Percentiles rank a stretch among this genome's conserved stretches.
Evolutionary conservation across 2,329 filamentous ascomycete species (phyloP).

Genomic region (Stylonectria norvegica): DNA sequence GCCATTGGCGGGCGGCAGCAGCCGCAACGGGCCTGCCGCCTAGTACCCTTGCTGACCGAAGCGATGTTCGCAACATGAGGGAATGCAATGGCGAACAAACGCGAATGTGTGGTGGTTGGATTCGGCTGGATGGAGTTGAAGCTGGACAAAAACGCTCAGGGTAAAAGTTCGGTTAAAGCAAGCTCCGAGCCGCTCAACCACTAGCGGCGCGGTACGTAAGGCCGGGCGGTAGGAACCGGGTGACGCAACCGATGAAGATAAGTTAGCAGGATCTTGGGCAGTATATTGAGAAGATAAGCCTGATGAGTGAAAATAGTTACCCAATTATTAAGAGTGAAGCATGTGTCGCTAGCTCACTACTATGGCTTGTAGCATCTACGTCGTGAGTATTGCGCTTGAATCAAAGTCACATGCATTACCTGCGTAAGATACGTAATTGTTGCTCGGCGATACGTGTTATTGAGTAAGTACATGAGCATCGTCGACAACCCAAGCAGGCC

Average conservation of each 20-base stretch:
- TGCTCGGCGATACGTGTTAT: too few relatives aligned
- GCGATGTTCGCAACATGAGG: conserved; percentile 67
- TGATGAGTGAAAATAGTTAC: conserved; percentile 4
- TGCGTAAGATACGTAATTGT: too few relatives aligned
- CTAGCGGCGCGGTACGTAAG: conserved; percentile 9
- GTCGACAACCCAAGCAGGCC: too few relatives aligned
- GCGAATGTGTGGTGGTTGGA: conserved; percentile 28
- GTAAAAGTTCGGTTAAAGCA: conserved; percentile 44
- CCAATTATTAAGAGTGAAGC: background rate
- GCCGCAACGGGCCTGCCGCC: conserved; percentile 52
- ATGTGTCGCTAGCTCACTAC: conserved; percentile 3
- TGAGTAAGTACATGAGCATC: too few relatives aligned
- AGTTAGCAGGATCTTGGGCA: background rate
- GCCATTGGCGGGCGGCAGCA: conserved; percentile 58
- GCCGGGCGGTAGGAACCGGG: conserved; percentile 35
- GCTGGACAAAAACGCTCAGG: conserved; percentile 42
- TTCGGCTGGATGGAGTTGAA: conserved; percentile 33
- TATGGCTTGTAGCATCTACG: too few relatives aligned
- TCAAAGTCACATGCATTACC: too few relatives aligned
- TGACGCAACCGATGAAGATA: conserved; percentile 27
- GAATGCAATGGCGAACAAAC: conserved; percentile 45
- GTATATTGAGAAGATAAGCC: background rate
- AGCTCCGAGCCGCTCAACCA: conserved; percentile 24
- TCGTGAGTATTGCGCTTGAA: too few relatives aligned
- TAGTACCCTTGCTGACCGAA: conserved; percentile 61